A percentile compares a stretch with the other conserved stretches of the same genome.
Evolutionary conservation across 2,329 filamentous ascomycete genomes (phyloP).

Genomic region (Chalaropsis thielavioides): DNA sequence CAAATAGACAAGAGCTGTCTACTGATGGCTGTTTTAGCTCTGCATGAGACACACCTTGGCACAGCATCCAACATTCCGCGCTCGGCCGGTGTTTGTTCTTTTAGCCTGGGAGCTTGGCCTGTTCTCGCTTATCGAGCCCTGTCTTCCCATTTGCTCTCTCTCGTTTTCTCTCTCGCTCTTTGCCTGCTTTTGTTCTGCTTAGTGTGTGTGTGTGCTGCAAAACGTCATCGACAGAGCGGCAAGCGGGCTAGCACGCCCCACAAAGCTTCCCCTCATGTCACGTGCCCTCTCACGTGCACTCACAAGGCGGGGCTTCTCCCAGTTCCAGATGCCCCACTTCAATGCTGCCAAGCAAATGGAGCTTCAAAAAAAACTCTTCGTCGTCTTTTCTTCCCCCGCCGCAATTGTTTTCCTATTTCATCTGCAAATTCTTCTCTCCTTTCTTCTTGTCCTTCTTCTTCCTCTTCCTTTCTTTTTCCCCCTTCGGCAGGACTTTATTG

Average conservation of each 20-base stretch:
- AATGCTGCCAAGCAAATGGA: conserved; percentile 20
- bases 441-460: conserved; percentile 8
- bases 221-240: not conserved
- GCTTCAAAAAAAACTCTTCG: conserved; percentile 25
- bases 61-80: too few relatives aligned
- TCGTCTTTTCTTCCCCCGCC: conserved; percentile 21
- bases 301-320: conserved; percentile 6
- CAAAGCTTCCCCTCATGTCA: not conserved
- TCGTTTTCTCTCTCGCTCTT: too few relatives aligned
- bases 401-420: conserved; percentile 12
- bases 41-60: too few relatives aligned
- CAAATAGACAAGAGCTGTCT: too few relatives aligned
- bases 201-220: too few relatives aligned
- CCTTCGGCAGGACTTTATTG: conserved; percentile 17
- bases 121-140: not conserved
- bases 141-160: too few relatives aligned
- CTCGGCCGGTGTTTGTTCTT: not conserved
- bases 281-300: not conserved
- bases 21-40: too few relatives aligned
- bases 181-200: not conserved
- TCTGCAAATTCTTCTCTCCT: conserved; percentile 7
- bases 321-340: conserved; percentile 4
- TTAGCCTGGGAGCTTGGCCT: not conserved
- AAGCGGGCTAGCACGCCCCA: not conserved
- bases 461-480: conserved; percentile 10